A percentile compares a stretch with the other conserved stretches of the same genome.
Conservation (phyloP, 2,329 filamentous ascomycete genomes). For the Emergomyces africanus region DNA sequence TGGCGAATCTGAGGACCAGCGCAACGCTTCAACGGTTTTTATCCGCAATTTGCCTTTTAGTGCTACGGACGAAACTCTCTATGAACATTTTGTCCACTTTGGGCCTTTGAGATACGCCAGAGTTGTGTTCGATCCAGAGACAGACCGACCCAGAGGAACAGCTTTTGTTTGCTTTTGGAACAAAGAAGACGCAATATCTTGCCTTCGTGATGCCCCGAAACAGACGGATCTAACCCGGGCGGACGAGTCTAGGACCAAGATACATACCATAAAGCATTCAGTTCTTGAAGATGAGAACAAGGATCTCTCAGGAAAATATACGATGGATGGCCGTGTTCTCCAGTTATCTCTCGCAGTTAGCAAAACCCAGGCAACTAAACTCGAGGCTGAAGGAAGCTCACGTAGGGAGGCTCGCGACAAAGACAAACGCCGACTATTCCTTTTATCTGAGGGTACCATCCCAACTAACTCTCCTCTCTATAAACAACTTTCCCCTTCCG, state of each 20-base stretch:
- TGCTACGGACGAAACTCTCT: conserved; percentile 66
- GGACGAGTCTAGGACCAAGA: conserved; percentile 25
- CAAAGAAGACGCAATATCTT: conserved; percentile 58
- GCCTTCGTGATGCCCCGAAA: conserved; percentile 62
- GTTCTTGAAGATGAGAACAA: conserved; percentile 75
- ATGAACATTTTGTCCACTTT: conserved; percentile 77
- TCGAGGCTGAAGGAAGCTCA: conserved; percentile 55
- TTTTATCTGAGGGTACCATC: conserved; percentile 78
- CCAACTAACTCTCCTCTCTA: conserved; percentile 64
- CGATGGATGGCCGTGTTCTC: conserved; percentile 75
- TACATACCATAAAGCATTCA: conserved; percentile 53
- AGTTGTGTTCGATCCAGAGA: conserved; percentile 75
- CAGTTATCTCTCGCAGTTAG: conserved; percentile 76
- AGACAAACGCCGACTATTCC: conserved; percentile 81
- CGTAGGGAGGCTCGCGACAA: conserved; percentile 57
- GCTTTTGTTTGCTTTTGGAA: conserved; percentile 91
- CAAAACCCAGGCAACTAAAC: conserved; percentile 62
- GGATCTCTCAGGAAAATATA: conserved; percentile 76
- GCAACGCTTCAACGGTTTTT: conserved; percentile 68
- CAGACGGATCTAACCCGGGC: conserved; percentile 29
- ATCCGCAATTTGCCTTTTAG: conserved; percentile 91
- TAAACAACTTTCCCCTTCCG: conserved; percentile 59
- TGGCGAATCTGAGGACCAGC: conserved; percentile 35
- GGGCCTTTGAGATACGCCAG: conserved; percentile 82
- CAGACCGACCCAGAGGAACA: conserved; percentile 78